Conservation (phyloP, 305 asterid genomes). For the Nicotiana rustica region DNA sequence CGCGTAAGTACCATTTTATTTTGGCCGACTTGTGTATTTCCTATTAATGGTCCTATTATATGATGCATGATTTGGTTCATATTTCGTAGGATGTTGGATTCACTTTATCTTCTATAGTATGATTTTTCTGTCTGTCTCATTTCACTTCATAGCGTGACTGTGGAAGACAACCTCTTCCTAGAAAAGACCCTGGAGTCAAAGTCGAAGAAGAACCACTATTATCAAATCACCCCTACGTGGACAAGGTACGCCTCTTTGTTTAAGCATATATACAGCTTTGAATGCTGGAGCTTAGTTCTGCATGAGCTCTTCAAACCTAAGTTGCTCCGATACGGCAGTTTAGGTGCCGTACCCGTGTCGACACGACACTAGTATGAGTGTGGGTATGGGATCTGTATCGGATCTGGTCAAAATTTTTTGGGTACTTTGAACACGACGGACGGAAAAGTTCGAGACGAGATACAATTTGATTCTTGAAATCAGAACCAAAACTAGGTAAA, state of each 20-base stretch:
- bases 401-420: too few species aligned
- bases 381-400: too few species aligned
- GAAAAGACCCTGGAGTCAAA: constrained; percentile 84
- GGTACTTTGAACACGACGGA: too few species aligned
- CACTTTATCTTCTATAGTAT: constrained; percentile 17
- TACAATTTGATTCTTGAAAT: too few species aligned
- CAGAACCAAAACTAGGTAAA: too few species aligned
- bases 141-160: constrained; percentile 74
- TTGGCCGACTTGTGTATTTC: constrained; percentile 1
- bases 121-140: constrained; percentile 37
- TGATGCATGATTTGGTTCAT: constrained; percentile 15
- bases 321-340: too few species aligned
- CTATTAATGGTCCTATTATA: constrained; percentile 11
- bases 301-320: constrained; percentile 4
- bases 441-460: too few species aligned
- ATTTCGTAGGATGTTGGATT: constrained; percentile 21
- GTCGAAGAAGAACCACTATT: constrained; percentile 90
- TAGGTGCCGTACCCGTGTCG: too few species aligned
- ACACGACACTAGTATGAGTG: too few species aligned
- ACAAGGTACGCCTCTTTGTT: constrained; percentile 62
- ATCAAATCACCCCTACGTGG: constrained; percentile 93
- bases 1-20: constrained; percentile 66
- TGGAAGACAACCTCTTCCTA: constrained; percentile 90
- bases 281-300: neutral
- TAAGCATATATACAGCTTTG: neutral